Evolutionary conservation across 768 basidiomycete genomes (phyloP), one percentile per base, ranked within the genome.

Genomic region (Grammothele lineata): DNA sequence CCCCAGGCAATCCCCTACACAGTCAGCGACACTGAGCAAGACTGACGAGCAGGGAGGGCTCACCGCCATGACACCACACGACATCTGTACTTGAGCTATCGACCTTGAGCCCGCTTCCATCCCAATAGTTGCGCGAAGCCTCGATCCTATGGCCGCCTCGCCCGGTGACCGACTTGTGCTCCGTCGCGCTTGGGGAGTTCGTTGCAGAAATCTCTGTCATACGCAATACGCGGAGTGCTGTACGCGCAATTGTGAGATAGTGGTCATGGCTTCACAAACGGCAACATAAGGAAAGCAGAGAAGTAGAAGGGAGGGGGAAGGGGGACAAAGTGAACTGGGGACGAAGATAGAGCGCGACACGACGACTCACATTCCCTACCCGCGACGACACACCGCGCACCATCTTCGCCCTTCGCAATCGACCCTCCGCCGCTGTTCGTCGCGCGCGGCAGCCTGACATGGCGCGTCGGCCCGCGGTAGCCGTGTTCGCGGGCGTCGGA

Each of bases 21-120:
- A 51, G 17, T 50, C 40, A n/a, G 26, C 10, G 27, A 25, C 18
- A 11, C n/a, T 21, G 9, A 15, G 10, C 35, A 24, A 7, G 5
- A 46, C 30, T 44, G 1, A 53, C 11, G 9, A 37, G 34, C 18
- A 27, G 3, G 18, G 34, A 25, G 5, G 8, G 56, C 59, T 34
- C 46, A 63, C 62, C 27, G 43, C 82, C 84, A 55, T 74, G 73
- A 21, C 81, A 83, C 88, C 88, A 91, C n/a, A 78, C 83, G 17
- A 90, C 81, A 57, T 87, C 87, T 0, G 87, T 91, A 55, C 77
- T 82, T 0, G 83, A 76, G 58, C 84, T 83, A 44, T 90, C 87
- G 17, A 85, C 79, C 65, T 89, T 90, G 45, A 91, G 66, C 0
- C 85, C 85, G 45, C 80, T 87, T 0, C 80, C 78, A 8, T 81